These are phyloP conservation scores for Aureobasidium sp. DNA, from an alignment of 2,329 filamentous ascomycete species.

Conservation along the genomic window DNA sequence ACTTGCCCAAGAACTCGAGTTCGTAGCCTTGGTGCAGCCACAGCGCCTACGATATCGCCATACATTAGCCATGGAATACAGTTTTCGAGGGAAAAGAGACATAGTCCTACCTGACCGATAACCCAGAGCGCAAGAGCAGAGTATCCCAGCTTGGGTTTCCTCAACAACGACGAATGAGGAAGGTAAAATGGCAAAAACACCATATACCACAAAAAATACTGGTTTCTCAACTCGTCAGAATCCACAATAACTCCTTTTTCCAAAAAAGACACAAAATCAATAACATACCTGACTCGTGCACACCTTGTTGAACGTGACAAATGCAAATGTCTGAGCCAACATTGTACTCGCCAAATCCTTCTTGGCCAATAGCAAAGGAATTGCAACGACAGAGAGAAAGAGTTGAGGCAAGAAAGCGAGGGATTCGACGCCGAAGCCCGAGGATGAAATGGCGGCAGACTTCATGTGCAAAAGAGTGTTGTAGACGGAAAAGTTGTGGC, in stretches of 20 bases:
- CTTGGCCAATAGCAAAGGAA: slow-evolving; percentile 71
- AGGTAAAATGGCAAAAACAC: slow-evolving; percentile 89
- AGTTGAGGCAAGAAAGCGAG: slow-evolving; percentile 87
- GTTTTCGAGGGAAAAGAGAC: not conserved
- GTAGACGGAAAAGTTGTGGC: slow-evolving; percentile 97
- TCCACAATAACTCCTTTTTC: not conserved
- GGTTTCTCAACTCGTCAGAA: not conserved
- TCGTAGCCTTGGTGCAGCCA: slow-evolving; percentile 47
- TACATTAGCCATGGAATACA: slow-evolving; percentile 2
- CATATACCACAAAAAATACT: slow-evolving; percentile 99
- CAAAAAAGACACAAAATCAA: not conserved
- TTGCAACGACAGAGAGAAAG: slow-evolving; percentile 66
- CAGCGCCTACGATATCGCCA: slow-evolving; percentile 24
- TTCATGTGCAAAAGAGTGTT: slow-evolving; percentile 84
- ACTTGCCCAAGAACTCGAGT: slow-evolving; percentile 58
- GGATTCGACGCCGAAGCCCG: slow-evolving; percentile 57
- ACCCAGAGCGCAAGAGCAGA: slow-evolving; percentile 67
- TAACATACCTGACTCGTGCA: slow-evolving; percentile 84
- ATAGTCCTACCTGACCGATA: slow-evolving; percentile 51
- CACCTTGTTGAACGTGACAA: slow-evolving; percentile 97
- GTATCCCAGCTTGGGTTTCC: slow-evolving; percentile 54
- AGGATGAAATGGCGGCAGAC: slow-evolving; percentile 50
- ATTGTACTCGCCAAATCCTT: slow-evolving; percentile 75
- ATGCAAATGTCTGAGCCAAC: slow-evolving; percentile 93
- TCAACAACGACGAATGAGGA: slow-evolving; percentile 66